Evolutionary conservation across 768 basidiomycete genomes (phyloP), one percentile per base, ranked within the genome.

Genomic region (Pleurotus pulmonarius): DNA sequence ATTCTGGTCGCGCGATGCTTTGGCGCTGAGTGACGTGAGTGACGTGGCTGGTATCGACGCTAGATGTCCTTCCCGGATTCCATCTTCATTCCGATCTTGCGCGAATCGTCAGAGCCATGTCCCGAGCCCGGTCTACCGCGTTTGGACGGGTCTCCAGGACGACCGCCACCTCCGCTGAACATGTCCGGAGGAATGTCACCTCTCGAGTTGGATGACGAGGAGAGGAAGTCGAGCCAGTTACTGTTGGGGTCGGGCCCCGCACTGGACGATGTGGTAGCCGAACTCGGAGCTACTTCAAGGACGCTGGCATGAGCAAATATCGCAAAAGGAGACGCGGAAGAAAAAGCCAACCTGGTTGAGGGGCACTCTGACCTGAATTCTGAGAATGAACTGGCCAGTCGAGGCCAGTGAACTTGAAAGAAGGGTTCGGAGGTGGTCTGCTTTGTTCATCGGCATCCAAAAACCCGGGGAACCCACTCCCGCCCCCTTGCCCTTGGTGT

Each of bases 181-280:
- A 44, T 44, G n/a, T 44, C 41, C 8, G 41, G 41, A 7, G 41
- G 41, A 4, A 44, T 16, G 41, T 44, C 41, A 22, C 20, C 13
- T 16, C 20, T 44, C n/a, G 41, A 44, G n/a, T 22, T 22, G n/a
- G 41, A 44, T 44, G 41, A 16, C 2, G n/a, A n/a, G 3, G 69
- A 67, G 13, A 73, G 61, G 55, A 69, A 70, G 52, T 70, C 69
- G 9, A 71, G 59, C 70, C 70, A 72, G 59, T 67, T 64, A 49
- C 54, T 58, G 26, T 59, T 61, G 4, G 48, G 45, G 3, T 49
- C 59, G 5, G 29, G 59, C 15, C 52, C 60, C 46, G 58, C 57
- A 22, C 41, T 44, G 8, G 41, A 44, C 41, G 41, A 44, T 22
- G 41, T 44, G n/a, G n/a, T 44, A 9, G 41, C 41, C 20, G 41